These are phyloP conservation scores for Prunus campanulata DNA, from an alignment of 306 rosid genomes.

Conservation along the genomic window DNA sequence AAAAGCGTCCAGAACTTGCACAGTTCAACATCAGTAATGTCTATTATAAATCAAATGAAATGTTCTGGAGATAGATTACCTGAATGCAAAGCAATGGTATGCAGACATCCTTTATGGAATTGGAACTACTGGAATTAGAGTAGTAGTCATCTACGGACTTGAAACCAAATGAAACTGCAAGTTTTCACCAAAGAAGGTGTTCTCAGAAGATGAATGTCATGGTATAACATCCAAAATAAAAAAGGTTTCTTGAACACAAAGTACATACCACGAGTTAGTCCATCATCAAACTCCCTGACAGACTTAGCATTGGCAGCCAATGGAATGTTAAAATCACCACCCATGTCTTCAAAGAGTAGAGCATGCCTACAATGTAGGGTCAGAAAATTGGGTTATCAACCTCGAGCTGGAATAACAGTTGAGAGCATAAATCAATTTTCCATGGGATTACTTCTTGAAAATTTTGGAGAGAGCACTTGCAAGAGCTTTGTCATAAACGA, in stretches of 20 bases:
- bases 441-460: constrained; percentile 64
- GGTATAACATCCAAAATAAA: neutral
- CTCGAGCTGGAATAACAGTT: constrained; percentile 12
- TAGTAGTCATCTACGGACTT: constrained; percentile 93
- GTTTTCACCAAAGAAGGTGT: constrained; percentile 13
- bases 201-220: constrained; percentile 19
- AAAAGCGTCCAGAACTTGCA: neutral
- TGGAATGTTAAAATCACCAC: constrained; percentile 66
- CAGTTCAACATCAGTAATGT: neutral
- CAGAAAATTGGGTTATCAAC: constrained; percentile 9
- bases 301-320: constrained; percentile 69
- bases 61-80: constrained; percentile 34
- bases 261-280: constrained; percentile 79
- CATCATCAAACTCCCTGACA: constrained; percentile 86
- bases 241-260: constrained; percentile 7
- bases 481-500: constrained; percentile 76
- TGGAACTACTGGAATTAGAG: constrained; percentile 74
- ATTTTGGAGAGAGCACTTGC: constrained; percentile 58
- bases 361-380: constrained; percentile 60
- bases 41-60: neutral
- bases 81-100: constrained; percentile 94
- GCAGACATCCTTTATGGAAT: constrained; percentile 68
- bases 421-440: constrained; percentile 5
- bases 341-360: constrained; percentile 72
- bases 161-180: constrained; percentile 95